Conservation (phyloP, 495 filamentous ascomycete species). For the Penicillium paradoxum region DNA sequence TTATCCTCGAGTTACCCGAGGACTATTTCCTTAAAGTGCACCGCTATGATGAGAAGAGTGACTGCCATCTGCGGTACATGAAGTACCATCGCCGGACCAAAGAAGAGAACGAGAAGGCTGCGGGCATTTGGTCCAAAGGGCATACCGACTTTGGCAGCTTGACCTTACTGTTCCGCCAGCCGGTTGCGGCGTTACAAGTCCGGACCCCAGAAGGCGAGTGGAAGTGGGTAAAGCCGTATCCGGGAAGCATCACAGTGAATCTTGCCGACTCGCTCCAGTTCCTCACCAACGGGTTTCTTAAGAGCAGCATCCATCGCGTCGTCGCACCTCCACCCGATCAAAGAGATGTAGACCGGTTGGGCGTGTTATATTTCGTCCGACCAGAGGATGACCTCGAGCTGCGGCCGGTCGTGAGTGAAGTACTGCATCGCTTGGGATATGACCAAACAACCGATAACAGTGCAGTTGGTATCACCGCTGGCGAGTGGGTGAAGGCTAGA, state of each 20-base stretch:
- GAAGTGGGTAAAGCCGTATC: conserved; percentile 26
- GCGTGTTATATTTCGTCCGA: conserved; percentile 48
- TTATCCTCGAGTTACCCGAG: conserved; percentile 49
- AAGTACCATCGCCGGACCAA: conserved; percentile 42
- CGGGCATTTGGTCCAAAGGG: conserved; percentile 41
- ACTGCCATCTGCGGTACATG: conserved; percentile 52
- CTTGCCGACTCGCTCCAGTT: conserved; percentile 43
- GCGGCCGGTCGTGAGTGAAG: conserved; percentile 31
- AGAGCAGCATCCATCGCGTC: conserved; percentile 46
- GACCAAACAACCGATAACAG: conserved; percentile 27
- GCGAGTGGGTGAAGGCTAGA: conserved; percentile 39
- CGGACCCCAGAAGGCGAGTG: conserved; percentile 23
- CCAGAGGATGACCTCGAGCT: conserved; percentile 31
- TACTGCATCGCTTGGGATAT: conserved; percentile 7
- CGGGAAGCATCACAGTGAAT: conserved; percentile 44
- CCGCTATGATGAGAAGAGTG: conserved; percentile 41
- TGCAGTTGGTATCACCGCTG: conserved; percentile 35
- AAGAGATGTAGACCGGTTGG: conserved; percentile 40
- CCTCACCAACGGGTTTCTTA: conserved; percentile 42
- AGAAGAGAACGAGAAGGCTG: conserved; percentile 40
- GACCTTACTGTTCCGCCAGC: conserved; percentile 52
- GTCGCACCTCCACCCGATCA: conserved; percentile 46
- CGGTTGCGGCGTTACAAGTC: conserved; percentile 52
- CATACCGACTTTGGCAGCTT: conserved; percentile 52
- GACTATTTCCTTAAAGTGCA: conserved; percentile 48